Base-by-base conservation (phyloP, 2,329 filamentous ascomycete species). In the Cladobotryum mycophilum region DNA sequence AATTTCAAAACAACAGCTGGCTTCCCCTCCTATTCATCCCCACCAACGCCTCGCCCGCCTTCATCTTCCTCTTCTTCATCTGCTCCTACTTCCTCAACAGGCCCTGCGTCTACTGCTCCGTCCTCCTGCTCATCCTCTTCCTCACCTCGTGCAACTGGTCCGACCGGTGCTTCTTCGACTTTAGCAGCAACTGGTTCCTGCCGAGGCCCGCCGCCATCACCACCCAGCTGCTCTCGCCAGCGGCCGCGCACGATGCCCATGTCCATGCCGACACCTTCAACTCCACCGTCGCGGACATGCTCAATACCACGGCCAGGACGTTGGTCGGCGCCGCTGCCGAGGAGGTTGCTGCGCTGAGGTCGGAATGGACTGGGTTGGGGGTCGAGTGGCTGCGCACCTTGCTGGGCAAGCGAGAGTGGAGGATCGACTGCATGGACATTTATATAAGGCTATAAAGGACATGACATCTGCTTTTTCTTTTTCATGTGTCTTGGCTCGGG, bases 61-160 rank as follows among this genome's bases (percentile, higher is more conserved):
- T 92, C 74, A 88, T 93, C 67, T 82, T 92, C 72, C 81, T 89
- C 71, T 89, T 93, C 77, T 86, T 99, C 74, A 79, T 89, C 58
- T 89, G 91, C 69, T 96, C 91, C 58, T 97, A 96, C 76, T 88
- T 95, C 71, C 84, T 99, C 62, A 95, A 96, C 73, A 85, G 92
- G 49, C 93, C 93, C 48, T 99, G 93, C 75, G 86, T 96, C 61
- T 99, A 99, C 79, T 99, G 93, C 80, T 96, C 90, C 54, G 84
- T 96, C 55, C 86, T 99, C 48, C 88, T 99, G 45, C 80, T 96
- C 58, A 90, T 97, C 61, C 89, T 99, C 60, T 95, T 96, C 75
- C 80, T 91, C 58, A 95, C 90, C 22, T 90, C 86, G 22, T 93
- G 88, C 70, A 86, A 91, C 78, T 93, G 88, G 88, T 88, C 86